phyloP scores from a whole-genome alignment of 179 eudicot genomes.

The Dionaea muscipula region DNA sequence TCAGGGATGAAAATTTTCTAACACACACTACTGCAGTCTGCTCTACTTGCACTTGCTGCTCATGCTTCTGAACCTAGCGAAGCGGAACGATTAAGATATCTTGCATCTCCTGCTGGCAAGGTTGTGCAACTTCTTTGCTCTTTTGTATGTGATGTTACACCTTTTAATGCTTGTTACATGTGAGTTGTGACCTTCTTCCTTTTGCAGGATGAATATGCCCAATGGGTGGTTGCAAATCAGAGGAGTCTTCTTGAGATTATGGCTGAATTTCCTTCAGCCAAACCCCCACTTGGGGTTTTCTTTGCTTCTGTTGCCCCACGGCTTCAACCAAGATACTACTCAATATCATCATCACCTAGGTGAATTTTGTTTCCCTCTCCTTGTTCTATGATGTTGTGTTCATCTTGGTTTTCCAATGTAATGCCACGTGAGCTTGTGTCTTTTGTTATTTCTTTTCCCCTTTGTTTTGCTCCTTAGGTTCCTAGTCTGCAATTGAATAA shows the following conservation, averaged over 20 bases:
- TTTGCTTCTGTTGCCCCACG: slow-evolving; percentile 94
- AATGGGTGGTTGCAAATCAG: slow-evolving; percentile 76
- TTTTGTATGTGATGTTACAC: not conserved
- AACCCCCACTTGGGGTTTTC: slow-evolving; percentile 95
- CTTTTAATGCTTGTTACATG: not conserved
- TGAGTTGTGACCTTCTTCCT: not conserved
- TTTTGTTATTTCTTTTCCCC: too few relatives aligned
- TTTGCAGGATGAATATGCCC: slow-evolving; percentile 85
- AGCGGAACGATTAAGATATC: slow-evolving; percentile 63
- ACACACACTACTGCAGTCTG: slow-evolving; percentile 32
- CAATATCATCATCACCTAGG: slow-evolving; percentile 92
- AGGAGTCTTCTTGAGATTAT: slow-evolving; percentile 92
- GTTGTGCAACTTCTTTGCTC: slow-evolving; percentile 16
- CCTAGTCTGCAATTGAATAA: too few relatives aligned
- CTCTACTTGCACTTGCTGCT: slow-evolving; percentile 78
- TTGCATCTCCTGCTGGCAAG: slow-evolving; percentile 92
- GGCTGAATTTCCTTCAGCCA: slow-evolving; percentile 85
- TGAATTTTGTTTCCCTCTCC: slow-evolving; percentile 9
- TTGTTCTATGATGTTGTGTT: not conserved
- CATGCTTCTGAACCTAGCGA: slow-evolving; percentile 75
- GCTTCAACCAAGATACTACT: slow-evolving; percentile 88
- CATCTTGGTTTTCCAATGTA: not conserved
- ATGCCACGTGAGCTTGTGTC: too few relatives aligned
- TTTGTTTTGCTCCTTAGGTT: too few relatives aligned
- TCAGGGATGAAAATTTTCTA: not conserved